Evolutionary conservation across 768 basidiomycete genomes (phyloP).

Genomic region (Chalciporus sphaerocephalus): DNA sequence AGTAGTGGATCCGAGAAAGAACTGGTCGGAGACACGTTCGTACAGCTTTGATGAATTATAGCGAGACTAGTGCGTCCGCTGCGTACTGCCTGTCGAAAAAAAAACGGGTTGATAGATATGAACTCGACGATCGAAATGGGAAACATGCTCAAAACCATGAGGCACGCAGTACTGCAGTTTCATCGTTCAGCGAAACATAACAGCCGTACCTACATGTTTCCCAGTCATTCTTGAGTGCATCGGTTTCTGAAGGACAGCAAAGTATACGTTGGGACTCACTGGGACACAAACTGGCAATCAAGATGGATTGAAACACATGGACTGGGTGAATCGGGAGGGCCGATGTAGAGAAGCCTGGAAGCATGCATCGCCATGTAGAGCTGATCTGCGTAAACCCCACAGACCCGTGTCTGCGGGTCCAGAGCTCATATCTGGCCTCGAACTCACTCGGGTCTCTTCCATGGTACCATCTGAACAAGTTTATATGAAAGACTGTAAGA

Average conservation of each 20-base stretch:
- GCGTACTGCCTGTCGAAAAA: neutral
- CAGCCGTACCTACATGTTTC: too few species aligned
- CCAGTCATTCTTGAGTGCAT: too few species aligned
- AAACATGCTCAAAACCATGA: constrained; percentile 6
- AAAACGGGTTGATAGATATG: neutral
- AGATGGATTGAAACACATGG: too few species aligned
- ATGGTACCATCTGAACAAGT: neutral
- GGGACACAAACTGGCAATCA: too few species aligned
- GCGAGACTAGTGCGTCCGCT: neutral
- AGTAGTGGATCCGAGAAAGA: neutral
- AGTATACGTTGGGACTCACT: too few species aligned
- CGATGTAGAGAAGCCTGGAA: neutral
- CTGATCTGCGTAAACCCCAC: constrained; percentile 6
- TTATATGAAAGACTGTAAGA: neutral
- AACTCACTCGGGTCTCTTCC: neutral
- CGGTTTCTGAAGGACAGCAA: too few species aligned
- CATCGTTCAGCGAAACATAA: too few species aligned
- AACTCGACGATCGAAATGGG: neutral
- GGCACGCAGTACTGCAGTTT: neutral
- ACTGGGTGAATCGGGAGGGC: neutral
- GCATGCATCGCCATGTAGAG: neutral
- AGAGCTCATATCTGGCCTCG: neutral
- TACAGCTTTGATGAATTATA: constrained; percentile 1
- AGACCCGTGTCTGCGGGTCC: neutral
- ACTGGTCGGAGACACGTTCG: constrained; percentile 1